These are phyloP conservation scores for Actinidia arguta DNA, from an alignment of 179 eudicot species.

Conservation along the genomic window DNA sequence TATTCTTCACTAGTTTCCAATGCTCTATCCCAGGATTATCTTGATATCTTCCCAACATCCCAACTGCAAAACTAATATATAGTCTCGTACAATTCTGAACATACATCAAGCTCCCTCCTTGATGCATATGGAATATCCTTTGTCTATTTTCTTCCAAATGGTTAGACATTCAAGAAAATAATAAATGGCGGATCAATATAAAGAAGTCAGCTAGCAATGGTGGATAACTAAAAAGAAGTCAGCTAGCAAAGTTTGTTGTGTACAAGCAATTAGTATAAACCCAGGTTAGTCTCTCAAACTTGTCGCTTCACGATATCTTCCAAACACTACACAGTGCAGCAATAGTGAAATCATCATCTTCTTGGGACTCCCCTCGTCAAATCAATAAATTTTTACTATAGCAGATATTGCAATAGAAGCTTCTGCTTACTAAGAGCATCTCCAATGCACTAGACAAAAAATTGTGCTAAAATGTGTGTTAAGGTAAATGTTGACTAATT, in stretches of 20 bases:
- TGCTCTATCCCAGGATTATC: too few relatives aligned
- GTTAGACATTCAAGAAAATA: neutral
- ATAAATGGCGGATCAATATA: neutral
- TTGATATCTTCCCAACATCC: too few relatives aligned
- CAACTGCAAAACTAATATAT: too few relatives aligned
- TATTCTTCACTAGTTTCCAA: too few relatives aligned
- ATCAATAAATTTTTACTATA: neutral
- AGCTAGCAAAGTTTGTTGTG: constrained; percentile 1
- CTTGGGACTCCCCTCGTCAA: neutral
- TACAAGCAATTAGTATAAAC: neutral
- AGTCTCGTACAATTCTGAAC: too few relatives aligned
- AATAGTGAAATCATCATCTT: neutral
- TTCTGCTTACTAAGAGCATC: neutral
- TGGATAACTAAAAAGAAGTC: neutral
- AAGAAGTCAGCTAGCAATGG: neutral
- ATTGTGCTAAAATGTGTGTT: too few relatives aligned
- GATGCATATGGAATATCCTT: too few relatives aligned
- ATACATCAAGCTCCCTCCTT: too few relatives aligned
- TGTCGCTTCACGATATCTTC: neutral
- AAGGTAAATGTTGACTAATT: too few relatives aligned
- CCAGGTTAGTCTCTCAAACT: neutral
- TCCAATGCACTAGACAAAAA: too few relatives aligned
- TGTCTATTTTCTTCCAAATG: neutral
- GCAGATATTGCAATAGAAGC: neutral
- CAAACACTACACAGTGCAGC: neutral